Evolutionary conservation across 352 stramenopile genomes (phyloP), one percentile per base, ranked within the genome.

Genomic region (Phytopythium aichiense): DNA sequence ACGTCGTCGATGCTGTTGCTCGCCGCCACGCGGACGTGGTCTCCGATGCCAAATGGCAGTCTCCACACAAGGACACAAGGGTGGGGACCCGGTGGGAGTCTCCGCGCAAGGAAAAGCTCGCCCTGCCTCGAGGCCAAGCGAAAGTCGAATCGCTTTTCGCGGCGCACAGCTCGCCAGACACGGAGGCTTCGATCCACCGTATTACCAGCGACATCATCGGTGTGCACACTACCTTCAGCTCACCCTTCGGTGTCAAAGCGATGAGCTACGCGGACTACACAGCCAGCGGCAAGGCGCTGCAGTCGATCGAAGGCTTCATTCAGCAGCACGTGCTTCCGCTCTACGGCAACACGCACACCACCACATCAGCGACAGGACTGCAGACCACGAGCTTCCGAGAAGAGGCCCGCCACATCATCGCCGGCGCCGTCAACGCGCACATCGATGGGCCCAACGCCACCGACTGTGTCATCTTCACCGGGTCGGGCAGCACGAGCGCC

Each of bases 321-420:
- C 60, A 71, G 28, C 49, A 85, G 38, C 72, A 91, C 16, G 96
- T 98, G 31, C 68, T 98, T 52, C 96, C 96, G 1, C 84, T 97
- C 11, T 98, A 99, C 70, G 96, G 93, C 40, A 99, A 99, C 72
- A 99, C 96, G 20, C 97, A 99, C 76, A 99, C 97, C 13, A 93
- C 46, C 46, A 89, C 84, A 1, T 95, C 82, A 9, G 74, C 84
- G 56, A 89, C 79, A 33, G 83, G 81, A 0, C 58, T 87, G 20
- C 81, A 89, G 58, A 97, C 81, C 30, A 98, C 94, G 6, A 96
- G 88, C 15, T 99, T 99, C 73, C 88, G 96, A 8, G 77, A 96
- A 56, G 97, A 99, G 65, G 92, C 95, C 18, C 76, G 96, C 18
- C 83, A 97, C 52, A 97, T 98, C 69, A 86, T 98, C 31, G 84